Evolutionary conservation across 2,329 filamentous ascomycete genomes (phyloP).

Genomic region (Stenocarpella maydis): DNA sequence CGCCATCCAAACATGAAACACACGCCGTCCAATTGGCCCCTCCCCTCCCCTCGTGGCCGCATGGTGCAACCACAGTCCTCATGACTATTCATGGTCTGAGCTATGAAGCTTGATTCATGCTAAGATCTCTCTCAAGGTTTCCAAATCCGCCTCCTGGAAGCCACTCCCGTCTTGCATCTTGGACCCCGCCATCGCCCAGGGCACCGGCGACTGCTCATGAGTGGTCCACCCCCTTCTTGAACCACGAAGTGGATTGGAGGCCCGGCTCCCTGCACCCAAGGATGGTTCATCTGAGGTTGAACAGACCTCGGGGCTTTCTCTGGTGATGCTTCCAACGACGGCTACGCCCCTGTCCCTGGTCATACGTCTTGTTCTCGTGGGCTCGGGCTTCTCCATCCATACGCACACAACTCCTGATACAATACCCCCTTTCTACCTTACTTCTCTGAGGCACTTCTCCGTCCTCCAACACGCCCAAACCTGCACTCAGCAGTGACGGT

Average conservation of each 20-base stretch:
- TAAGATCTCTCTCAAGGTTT: not conserved
- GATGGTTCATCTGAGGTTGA: constrained; percentile 20
- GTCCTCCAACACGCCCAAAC: not conserved
- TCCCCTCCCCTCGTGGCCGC: not conserved
- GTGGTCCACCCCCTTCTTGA: not conserved
- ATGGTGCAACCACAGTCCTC: constrained; percentile 1
- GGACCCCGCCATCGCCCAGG: not conserved
- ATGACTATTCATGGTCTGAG: constrained; percentile 13
- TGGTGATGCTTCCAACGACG: not conserved
- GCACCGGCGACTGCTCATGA: not conserved
- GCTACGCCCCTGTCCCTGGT: not conserved
- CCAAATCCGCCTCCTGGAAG: constrained; percentile 2
- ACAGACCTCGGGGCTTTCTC: not conserved
- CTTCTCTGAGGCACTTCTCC: not conserved
- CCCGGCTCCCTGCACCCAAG: not conserved
- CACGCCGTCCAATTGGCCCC: constrained; percentile 4
- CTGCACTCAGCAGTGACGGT: not conserved
- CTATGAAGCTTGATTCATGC: constrained; percentile 26
- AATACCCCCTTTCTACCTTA: not conserved
- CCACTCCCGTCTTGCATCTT: constrained; percentile 16
- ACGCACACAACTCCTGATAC: not conserved
- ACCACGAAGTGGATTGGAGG: not conserved
- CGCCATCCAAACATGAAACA: constrained; percentile 22
- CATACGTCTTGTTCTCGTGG: not conserved
- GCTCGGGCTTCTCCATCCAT: not conserved